A percentile compares a stretch with the other conserved stretches of the same genome.
phyloP scores from a whole-genome alignment of 2,329 filamentous ascomycete species.

The Aspergillus spinulosporus region DNA sequence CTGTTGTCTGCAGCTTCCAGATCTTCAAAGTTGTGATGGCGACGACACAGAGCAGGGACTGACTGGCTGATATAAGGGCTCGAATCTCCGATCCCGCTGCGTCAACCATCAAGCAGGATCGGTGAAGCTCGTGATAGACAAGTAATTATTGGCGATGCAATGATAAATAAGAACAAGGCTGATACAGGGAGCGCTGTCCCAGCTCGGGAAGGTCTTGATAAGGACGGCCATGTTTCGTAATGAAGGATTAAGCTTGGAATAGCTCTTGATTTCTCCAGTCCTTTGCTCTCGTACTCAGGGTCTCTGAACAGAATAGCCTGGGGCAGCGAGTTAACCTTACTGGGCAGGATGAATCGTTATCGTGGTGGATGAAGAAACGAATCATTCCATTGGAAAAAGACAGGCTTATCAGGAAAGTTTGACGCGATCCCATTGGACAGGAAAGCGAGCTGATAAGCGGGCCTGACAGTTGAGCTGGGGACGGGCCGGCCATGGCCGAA shows the following conservation, averaged over 20 bases:
- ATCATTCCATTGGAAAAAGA: constrained; percentile 6
- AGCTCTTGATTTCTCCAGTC: background rate
- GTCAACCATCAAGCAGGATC: constrained; percentile 9
- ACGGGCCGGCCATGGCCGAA: constrained; percentile 18
- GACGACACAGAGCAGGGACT: background rate
- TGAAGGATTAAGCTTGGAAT: constrained; percentile 1
- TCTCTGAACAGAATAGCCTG: background rate
- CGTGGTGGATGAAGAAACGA: background rate
- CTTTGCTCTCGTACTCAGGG: background rate
- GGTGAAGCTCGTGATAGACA: constrained; percentile 3
- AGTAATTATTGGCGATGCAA: constrained; percentile 8
- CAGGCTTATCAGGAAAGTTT: constrained; percentile 10
- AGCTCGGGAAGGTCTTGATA: constrained; percentile 7
- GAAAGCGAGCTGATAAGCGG: background rate
- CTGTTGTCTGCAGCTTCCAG: background rate
- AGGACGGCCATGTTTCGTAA: constrained; percentile 12
- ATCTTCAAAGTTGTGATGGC: background rate
- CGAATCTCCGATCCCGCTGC: constrained; percentile 24
- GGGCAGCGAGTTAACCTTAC: background rate
- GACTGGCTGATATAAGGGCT: constrained; percentile 14
- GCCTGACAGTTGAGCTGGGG: background rate
- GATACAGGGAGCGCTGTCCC: background rate
- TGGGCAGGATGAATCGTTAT: background rate
- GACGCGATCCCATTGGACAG: background rate
- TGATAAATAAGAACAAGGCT: constrained; percentile 12